Conservation (phyloP, 176 grass and related monocot species). For the Oryza glaberrima region DNA sequence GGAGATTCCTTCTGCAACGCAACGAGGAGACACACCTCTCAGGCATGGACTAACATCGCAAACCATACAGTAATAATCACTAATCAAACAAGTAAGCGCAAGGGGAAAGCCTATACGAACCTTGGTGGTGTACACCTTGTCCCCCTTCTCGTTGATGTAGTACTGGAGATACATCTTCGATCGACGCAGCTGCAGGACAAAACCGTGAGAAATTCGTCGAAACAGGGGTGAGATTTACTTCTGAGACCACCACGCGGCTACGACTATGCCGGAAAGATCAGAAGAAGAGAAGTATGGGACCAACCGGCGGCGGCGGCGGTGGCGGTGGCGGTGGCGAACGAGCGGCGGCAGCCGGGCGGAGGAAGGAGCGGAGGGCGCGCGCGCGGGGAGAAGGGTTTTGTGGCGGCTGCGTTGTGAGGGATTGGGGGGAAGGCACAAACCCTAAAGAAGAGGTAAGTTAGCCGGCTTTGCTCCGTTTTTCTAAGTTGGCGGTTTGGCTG, state of each 20-base stretch:
- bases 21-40: slow-evolving; percentile 12
- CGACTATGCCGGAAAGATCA: background rate
- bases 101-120: slow-evolving; percentile 34
- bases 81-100: background rate
- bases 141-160: slow-evolving; percentile 95
- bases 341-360: too few relatives aligned
- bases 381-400: background rate
- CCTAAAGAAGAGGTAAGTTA: background rate
- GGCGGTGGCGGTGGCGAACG: too few relatives aligned
- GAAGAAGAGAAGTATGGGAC: background rate
- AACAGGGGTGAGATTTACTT: background rate
- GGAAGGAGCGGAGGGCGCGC: background rate
- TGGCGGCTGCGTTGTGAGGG: background rate
- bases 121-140: slow-evolving; percentile 98
- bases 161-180: slow-evolving; percentile 90
- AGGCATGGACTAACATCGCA: background rate
- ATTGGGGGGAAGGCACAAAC: background rate
- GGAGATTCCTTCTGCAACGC: slow-evolving; percentile 77
- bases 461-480: too few relatives aligned
- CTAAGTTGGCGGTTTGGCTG: too few relatives aligned
- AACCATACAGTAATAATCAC: slow-evolving; percentile 5
- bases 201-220: slow-evolving; percentile 2
- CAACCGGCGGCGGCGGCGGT: background rate
- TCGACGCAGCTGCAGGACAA: background rate
- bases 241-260: background rate